phyloP scores from a whole-genome alignment of 352 stramenopile species.

The Globisporangium nagaii region DNA sequence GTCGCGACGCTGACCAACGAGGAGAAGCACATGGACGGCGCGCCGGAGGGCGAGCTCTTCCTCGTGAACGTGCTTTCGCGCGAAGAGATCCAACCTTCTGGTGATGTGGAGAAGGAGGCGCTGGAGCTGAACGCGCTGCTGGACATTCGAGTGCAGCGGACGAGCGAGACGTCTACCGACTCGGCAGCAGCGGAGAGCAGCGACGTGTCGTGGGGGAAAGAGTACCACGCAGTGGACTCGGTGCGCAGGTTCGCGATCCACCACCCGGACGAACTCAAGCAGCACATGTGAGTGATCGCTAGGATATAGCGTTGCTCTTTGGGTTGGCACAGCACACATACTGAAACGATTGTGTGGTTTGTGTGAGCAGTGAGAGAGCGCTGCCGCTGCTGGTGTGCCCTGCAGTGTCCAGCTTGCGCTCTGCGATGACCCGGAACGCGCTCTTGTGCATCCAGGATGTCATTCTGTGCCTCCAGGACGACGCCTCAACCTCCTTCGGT shows the following conservation, averaged over 20 bases:
- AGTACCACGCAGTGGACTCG: slow-evolving; percentile 40
- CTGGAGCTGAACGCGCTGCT: slow-evolving; percentile 30
- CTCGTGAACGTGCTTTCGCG: slow-evolving; percentile 42
- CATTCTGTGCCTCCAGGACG: slow-evolving; percentile 21
- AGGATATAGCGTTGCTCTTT: too few relatives aligned
- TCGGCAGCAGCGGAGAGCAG: not conserved
- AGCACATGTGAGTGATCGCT: too few relatives aligned
- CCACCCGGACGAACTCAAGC: slow-evolving; percentile 21
- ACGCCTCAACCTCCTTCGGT: slow-evolving; percentile 28
- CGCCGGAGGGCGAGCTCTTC: slow-evolving; percentile 54
- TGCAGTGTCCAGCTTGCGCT: slow-evolving; percentile 53
- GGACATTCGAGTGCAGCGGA: slow-evolving; percentile 6
- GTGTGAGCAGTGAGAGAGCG: slow-evolving; percentile 4
- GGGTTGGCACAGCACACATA: too few relatives aligned
- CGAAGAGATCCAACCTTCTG: slow-evolving; percentile 36
- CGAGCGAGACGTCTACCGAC: not conserved
- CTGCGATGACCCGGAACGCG: slow-evolving; percentile 58
- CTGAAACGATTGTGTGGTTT: not conserved
- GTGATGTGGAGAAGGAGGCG: slow-evolving; percentile 23
- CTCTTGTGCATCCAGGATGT: slow-evolving; percentile 65
- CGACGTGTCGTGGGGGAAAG: slow-evolving; percentile 28
- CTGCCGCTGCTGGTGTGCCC: slow-evolving; percentile 40
- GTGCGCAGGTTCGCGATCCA: slow-evolving; percentile 34
- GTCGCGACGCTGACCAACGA: slow-evolving; percentile 20
- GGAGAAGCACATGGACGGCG: slow-evolving; percentile 36